These are phyloP conservation scores for Dryadomyces sulphureus DNA, from an alignment of 2,329 filamentous ascomycete genomes.

Conservation along the genomic window DNA sequence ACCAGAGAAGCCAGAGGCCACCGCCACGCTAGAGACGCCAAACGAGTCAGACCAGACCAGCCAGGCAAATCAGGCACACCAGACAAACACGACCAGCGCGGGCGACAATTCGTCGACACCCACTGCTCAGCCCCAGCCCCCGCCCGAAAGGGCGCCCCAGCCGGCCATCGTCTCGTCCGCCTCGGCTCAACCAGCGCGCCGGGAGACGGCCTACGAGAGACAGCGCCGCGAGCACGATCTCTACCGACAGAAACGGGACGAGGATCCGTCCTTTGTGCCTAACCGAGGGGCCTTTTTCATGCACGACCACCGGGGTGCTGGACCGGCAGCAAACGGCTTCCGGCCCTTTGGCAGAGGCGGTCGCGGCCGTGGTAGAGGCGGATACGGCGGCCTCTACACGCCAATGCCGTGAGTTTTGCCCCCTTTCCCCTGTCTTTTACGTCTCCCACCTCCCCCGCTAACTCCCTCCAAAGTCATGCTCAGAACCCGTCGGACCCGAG, in stretches of 20 bases:
- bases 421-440: neutral
- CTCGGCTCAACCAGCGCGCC: slow-evolving; percentile 2
- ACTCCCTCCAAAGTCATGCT: slow-evolving; percentile 17
- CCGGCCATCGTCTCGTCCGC: slow-evolving; percentile 17
- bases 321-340: slow-evolving; percentile 65
- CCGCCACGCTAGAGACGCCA: no score
- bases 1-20: slow-evolving; percentile 14
- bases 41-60: no score
- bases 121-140: neutral
- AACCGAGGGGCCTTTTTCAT: slow-evolving; percentile 94
- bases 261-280: slow-evolving; percentile 85
- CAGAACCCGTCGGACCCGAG: slow-evolving; percentile 35
- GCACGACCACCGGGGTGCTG: slow-evolving; percentile 77
- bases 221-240: slow-evolving; percentile 80
- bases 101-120: no score
- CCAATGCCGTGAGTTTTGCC: slow-evolving; percentile 45
- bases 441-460: neutral
- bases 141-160: slow-evolving; percentile 16
- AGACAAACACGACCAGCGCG: neutral
- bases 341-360: slow-evolving; percentile 53
- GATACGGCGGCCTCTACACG: slow-evolving; percentile 39
- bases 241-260: slow-evolving; percentile 74
- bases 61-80: no score
- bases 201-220: slow-evolving; percentile 48
- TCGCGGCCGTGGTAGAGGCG: slow-evolving; percentile 40